Base-by-base conservation (phyloP, 192 early-diverging fungal species). In the Umbelopsis isabellina region DNA sequence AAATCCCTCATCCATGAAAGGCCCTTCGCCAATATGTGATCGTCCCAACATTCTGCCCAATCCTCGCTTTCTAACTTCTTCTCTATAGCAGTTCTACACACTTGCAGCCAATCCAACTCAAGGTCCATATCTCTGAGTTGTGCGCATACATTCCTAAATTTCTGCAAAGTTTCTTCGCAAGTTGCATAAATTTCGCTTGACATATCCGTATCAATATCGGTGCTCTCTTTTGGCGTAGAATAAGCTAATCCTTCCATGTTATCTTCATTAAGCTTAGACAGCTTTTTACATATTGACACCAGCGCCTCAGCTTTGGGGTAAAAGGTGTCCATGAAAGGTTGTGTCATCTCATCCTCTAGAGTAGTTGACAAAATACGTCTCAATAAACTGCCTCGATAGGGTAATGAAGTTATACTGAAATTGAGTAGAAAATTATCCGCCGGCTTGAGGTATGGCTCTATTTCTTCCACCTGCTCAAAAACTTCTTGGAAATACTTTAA, bases 21-120 rank as follows among this genome's bases (percentile, higher is more conserved):
- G 33, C 55, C 18, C 33, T 61, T 61, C 4, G 27, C 33, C 55
- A 61, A 35, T 25, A 61, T 61, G 30, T 35, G 21, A 8, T 61
- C 55, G 30, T 61, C 55, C 55, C 55, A 61, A n/a, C 55, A 61
- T 16, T 61, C 55, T n/a, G 25, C 55, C 55, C 55, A 61, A 18
- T 61, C 55, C 4, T 61, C 55, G 7, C 16, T 35, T 35, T 61
- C 0, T 18, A 61, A 30, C 37, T 30, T 25, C 18, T 61, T 61
- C 4, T 25, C 7, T 25, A 35, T 61, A 61, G 30, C 13, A 4
- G 27, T 30, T 16, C 16, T 61, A 25, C 55, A 61, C 16, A 61
- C 55, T 61, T 61, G 55, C 15, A 61, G 18, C 55, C 55, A 61
- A 61, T 61, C 18, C 55, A 61, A 18, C 16, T 61, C 30, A 23